Base-by-base conservation (phyloP, 1,284 basidiomycete genomes). In the Malassezia brasiliensis region DNA sequence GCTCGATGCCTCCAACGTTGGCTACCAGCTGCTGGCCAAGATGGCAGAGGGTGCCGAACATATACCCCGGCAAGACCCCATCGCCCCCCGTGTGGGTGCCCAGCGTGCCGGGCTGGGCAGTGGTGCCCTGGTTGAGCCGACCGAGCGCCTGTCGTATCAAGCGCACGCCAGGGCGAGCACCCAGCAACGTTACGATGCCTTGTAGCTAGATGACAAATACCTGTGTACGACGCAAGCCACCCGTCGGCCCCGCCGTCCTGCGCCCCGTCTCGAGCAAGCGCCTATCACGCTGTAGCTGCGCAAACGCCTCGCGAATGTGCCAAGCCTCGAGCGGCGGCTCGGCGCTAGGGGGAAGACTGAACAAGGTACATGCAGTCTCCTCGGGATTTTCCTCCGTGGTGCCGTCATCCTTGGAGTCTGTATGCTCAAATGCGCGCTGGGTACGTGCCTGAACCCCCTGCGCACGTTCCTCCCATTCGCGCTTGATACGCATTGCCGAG, bases 221-320 rank as follows among this genome's bases (percentile, higher is more conserved):
- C 17, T 66, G 49, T 5, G 68, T 70, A 30, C 68, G 52, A 20
- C 67, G 60, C 11, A 70, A 53, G 2, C 68, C 68, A n/a, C 68
- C 68, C 30, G 63, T 60, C 2, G 62, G 61, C 2, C 67, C 60
- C 0, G 63, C 63, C n/a, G 58, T 60, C 30, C 64, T 34, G 6
- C 59, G 35, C 11, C 65, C 64, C 15, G 59, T 52, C 17, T 59
- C 45, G 22, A 72, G 54, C 1, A 67, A 55, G 6, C 61, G 53
- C 15, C 59, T 50, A 30, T 56, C 52, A 5, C 66, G 56, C 52
- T 73, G 69, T 22, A 72, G 55, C 30, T 66, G 50, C 1, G 69
- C 59, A 40, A 73, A 73, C 0, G 71, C 69, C 49, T 72, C 71
- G 36, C 64, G 68, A 45, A 73, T 65, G 50, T 73, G 70, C 20